Evolutionary conservation across 1,139 yeast genomes (phyloP).

Genomic region (Suhomyces bribrorum): DNA sequence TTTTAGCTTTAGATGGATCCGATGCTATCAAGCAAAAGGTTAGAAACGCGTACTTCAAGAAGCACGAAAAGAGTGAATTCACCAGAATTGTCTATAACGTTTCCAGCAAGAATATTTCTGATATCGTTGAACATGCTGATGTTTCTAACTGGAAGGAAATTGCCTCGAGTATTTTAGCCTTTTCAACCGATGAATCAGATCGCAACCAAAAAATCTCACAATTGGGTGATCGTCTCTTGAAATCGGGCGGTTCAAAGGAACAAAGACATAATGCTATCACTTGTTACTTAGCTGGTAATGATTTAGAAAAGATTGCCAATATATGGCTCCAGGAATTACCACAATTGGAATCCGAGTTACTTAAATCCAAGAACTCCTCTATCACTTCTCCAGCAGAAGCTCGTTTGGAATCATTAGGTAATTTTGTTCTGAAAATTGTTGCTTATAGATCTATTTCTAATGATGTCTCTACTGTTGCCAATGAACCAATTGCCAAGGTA

Average conservation of each 20-base stretch:
- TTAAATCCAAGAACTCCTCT: slow-evolving; percentile 40
- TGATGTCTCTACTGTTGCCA: slow-evolving; percentile 41
- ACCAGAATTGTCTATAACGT: slow-evolving; percentile 75
- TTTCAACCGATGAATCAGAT: slow-evolving; percentile 45
- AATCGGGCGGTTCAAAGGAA: slow-evolving; percentile 23
- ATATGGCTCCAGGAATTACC: slow-evolving; percentile 85
- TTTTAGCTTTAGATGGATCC: slow-evolving; percentile 75
- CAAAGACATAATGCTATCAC: slow-evolving; percentile 72
- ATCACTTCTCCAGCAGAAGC: slow-evolving; percentile 76
- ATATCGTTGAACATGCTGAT: slow-evolving; percentile 76
- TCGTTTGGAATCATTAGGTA: slow-evolving; percentile 77
- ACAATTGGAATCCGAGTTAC: slow-evolving; percentile 53
- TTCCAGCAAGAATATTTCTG: slow-evolving; percentile 61
- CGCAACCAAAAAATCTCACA: slow-evolving; percentile 59
- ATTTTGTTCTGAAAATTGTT: slow-evolving; percentile 80
- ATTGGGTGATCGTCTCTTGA: slow-evolving; percentile 65
- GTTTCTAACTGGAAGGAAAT: slow-evolving; percentile 81
- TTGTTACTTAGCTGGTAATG: slow-evolving; percentile 79
- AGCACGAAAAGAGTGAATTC: slow-evolving; percentile 55
- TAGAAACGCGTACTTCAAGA: slow-evolving; percentile 66
- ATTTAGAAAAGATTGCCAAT: slow-evolving; percentile 73
- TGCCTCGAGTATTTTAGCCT: slow-evolving; percentile 68
- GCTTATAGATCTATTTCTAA: slow-evolving; percentile 64
- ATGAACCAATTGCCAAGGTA: slow-evolving; percentile 56
- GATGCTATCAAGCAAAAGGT: slow-evolving; percentile 64